Conservation (phyloP, 306 rosid species). For the Myrica gale region DNA sequence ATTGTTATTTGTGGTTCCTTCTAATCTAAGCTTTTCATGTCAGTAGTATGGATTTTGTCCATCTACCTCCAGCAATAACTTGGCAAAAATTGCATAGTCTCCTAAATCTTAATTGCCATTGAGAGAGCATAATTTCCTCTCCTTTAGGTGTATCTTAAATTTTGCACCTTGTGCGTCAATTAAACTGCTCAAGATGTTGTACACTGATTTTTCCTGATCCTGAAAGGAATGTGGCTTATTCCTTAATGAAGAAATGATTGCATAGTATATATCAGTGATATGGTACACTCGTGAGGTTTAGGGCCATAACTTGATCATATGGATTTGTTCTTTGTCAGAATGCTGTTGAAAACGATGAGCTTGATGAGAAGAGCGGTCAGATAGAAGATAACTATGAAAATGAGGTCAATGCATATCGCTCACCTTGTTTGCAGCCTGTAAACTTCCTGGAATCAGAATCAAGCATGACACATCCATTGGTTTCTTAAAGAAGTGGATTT, state of each 20-base stretch:
- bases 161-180: neutral
- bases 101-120: neutral
- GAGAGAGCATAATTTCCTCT: neutral
- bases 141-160: neutral
- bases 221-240: neutral
- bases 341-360: conserved; percentile 73
- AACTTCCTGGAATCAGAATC: conserved; percentile 48
- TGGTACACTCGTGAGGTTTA: neutral
- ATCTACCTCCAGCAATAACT: neutral
- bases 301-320: neutral
- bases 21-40: neutral
- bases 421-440: conserved; percentile 61
- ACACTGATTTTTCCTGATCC: too few relatives aligned
- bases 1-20: neutral
- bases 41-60: neutral
- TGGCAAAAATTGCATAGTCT: neutral
- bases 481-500: conserved; percentile 5
- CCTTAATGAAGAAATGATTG: neutral
- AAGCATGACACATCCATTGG: conserved; percentile 41
- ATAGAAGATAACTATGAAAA: conserved; percentile 59
- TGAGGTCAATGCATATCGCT: conserved; percentile 64
- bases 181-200: neutral
- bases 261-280: neutral
- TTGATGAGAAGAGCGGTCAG: conserved; percentile 45
- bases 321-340: conserved; percentile 36